Base-by-base conservation (phyloP, 352 stramenopile species). In the Phytophthora pinifolia region DNA sequence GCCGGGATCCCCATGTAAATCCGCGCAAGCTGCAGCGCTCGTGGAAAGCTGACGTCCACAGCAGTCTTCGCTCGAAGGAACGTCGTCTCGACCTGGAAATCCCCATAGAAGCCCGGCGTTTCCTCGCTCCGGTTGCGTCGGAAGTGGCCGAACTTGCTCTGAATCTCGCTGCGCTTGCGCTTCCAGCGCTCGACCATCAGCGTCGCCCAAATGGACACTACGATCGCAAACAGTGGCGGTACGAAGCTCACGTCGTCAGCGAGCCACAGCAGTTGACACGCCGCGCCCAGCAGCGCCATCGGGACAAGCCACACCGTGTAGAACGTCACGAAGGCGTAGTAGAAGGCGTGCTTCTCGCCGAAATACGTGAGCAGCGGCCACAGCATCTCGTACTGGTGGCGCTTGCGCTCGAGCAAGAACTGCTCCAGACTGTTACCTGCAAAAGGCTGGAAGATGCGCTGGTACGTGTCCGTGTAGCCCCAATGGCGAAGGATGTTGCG, bases 111-210 rank as follows among this genome's bases (percentile, higher is more conserved):
- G 12, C 59, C 70, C 0, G 71, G 69, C 10, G 53, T 59, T 27
- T 72, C 50, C 53, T 88, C 77, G 35, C 61, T 81, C 25, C 73
- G 65, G 53, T 86, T 88, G 51, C 72, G 71, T 48, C 72, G 70
- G 33, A 84, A 82, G 44, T 86, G 86, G 46, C 88, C 89, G 67
- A 94, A 97, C 14, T 69, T 81, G 27, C 78, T 61, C 27, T 88
- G 74, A 39, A 96, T 83, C 55, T 87, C 75, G 27, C 76, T 83
- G 33, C 86, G 70, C 57, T 97, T 94, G 34, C 87, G 88, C 56
- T 96, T 96, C 89, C 89, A 97, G 13, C 78, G 80, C 67, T 97
- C 88, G 6, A 97, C 74, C 45, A 97, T 57, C 4, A 94, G 51
- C 36, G 90, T 92, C 4, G 81, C 82, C 88, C 86, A 96, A 45